A percentile compares a stretch with the other conserved stretches of the same genome.
Evolutionary conservation across 345 rosid species (phyloP).

Genomic region (Nephelium lappaceum): DNA sequence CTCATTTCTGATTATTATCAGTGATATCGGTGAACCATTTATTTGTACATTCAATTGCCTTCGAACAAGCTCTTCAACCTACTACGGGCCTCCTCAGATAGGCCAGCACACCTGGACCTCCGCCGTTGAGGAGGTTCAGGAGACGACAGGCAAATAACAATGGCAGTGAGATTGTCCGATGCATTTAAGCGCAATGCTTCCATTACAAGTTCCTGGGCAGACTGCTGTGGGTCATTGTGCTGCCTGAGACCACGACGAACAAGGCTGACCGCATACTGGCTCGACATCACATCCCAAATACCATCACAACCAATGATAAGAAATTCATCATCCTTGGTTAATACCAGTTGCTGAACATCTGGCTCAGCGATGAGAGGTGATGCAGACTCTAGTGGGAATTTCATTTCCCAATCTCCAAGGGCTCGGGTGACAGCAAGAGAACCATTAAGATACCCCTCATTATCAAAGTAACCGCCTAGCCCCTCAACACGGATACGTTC

Average conservation of each 20-base stretch:
- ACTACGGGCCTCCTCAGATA: conserved; percentile 59
- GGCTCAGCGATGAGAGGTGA: conserved; percentile 91
- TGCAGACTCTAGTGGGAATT: conserved; percentile 56
- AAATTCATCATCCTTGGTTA: conserved; percentile 88
- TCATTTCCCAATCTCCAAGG: conserved; percentile 90
- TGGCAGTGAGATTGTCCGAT: conserved; percentile 57
- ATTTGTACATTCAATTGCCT: conserved; percentile 57
- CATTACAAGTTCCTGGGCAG: conserved; percentile 60
- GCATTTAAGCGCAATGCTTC: conserved; percentile 61
- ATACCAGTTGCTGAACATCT: conserved; percentile 49
- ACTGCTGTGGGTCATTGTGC: conserved; percentile 55
- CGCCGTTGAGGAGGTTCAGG: conserved; percentile 38
- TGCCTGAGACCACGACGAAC: conserved; percentile 64
- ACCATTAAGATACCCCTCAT: conserved; percentile 61
- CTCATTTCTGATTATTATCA: conserved; percentile 13
- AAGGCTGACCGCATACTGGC: conserved; percentile 73
- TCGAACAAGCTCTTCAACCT: conserved; percentile 53
- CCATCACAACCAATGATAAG: conserved; percentile 88
- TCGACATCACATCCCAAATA: conserved; percentile 82
- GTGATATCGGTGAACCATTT: conserved; percentile 17
- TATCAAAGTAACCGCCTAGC: conserved; percentile 48
- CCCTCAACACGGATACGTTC: conserved; percentile 72
- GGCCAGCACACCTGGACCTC: conserved; percentile 42
- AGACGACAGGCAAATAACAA: conserved; percentile 52
- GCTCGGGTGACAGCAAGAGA: conserved; percentile 72